Conservation (phyloP, 2,329 filamentous ascomycete genomes). For the Daldinia sp. region DNA sequence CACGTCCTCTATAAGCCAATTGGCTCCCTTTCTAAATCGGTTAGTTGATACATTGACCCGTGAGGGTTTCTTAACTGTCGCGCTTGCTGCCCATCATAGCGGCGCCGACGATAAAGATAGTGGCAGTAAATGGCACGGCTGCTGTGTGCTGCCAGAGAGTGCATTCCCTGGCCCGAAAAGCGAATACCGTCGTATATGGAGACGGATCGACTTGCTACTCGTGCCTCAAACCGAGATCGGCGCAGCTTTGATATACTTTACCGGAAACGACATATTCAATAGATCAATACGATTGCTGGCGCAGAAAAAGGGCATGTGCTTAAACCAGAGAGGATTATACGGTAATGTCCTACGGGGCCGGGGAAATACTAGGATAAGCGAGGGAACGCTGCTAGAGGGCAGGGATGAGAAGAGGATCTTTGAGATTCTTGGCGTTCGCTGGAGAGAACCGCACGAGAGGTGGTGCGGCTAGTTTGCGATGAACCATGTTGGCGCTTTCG, state of each 20-base stretch:
- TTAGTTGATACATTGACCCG: slow-evolving; percentile 70
- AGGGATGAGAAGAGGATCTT: slow-evolving; percentile 82
- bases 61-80: slow-evolving; percentile 72
- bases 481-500: background rate
- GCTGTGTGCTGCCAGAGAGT: slow-evolving; percentile 70
- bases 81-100: slow-evolving; percentile 65
- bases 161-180: slow-evolving; percentile 40
- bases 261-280: slow-evolving; percentile 95
- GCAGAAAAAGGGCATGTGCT: slow-evolving; percentile 78
- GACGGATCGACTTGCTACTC: slow-evolving; percentile 83
- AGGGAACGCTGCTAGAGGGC: slow-evolving; percentile 77
- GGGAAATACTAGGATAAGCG: slow-evolving; percentile 66
- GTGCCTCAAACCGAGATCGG: slow-evolving; percentile 83
- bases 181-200: slow-evolving; percentile 65
- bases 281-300: slow-evolving; percentile 83
- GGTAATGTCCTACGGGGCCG: slow-evolving; percentile 70
- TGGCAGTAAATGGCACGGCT: slow-evolving; percentile 89
- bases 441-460: slow-evolving; percentile 78
- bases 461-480: slow-evolving; percentile 61
- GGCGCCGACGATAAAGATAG: slow-evolving; percentile 52
- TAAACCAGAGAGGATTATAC: slow-evolving; percentile 87
- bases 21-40: slow-evolving; percentile 68
- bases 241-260: slow-evolving; percentile 92
- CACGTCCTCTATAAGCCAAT: slow-evolving; percentile 60
- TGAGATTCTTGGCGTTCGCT: slow-evolving; percentile 81